A percentile compares a stretch with the other conserved stretches of the same genome.
Conservation (phyloP, 2,329 filamentous ascomycete species). For the Calycina marina region DNA sequence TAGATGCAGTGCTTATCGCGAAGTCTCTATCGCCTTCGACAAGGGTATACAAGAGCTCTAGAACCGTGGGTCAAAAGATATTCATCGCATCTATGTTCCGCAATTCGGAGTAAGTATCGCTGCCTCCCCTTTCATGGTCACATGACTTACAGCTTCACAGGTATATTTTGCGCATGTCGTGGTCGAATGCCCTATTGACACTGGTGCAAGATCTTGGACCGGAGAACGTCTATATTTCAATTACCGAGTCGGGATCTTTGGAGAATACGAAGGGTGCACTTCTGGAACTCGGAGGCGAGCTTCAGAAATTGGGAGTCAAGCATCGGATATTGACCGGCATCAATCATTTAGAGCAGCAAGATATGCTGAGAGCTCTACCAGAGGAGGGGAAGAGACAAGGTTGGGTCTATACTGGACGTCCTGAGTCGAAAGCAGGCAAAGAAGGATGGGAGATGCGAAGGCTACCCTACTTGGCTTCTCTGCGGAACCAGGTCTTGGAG, state of each 20-base stretch:
- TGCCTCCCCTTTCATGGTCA: background rate
- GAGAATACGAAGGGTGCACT: conserved; percentile 55
- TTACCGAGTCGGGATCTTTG: conserved; percentile 55
- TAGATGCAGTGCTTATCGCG: conserved; percentile 5
- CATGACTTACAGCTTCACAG: background rate
- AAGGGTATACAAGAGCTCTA: conserved; percentile 1
- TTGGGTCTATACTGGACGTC: conserved; percentile 45
- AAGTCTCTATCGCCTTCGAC: conserved; percentile 2
- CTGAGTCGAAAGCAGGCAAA: conserved; percentile 27
- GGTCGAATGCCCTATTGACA: conserved; percentile 44
- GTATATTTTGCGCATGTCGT: conserved; percentile 39
- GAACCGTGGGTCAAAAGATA: background rate
- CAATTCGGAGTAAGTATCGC: background rate
- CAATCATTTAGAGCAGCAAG: conserved; percentile 38
- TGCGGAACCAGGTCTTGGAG: conserved; percentile 48
- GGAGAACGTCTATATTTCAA: conserved; percentile 50
- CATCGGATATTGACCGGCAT: conserved; percentile 38
- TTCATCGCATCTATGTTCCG: conserved; percentile 1
- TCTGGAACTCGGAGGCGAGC: conserved; percentile 35
- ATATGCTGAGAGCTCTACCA: conserved; percentile 14
- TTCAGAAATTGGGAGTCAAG: conserved; percentile 36
- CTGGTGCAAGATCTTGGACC: conserved; percentile 41
- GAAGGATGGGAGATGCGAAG: conserved; percentile 38
- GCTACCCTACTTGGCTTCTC: conserved; percentile 52
- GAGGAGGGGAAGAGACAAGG: conserved; percentile 1